Evolutionary conservation across 805 yeast genomes (phyloP).

Genomic region (Candida tallmaniae): DNA sequence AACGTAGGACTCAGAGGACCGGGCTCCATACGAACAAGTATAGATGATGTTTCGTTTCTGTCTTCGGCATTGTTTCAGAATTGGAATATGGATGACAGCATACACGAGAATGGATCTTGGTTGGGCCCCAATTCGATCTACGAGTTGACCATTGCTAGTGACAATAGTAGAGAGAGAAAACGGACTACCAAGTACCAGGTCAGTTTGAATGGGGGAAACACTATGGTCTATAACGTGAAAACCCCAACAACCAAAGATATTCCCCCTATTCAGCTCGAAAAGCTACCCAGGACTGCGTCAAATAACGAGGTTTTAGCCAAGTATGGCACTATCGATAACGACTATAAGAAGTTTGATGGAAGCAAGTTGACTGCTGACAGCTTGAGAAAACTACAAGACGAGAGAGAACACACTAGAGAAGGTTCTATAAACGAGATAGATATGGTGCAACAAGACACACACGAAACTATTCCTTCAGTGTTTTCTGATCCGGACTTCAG

Average conservation of each 20-base stretch:
- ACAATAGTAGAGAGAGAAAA: conserved; percentile 36
- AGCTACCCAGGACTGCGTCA: conserved; percentile 22
- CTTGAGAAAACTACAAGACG: conserved; percentile 20
- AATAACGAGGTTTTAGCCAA: conserved; percentile 16
- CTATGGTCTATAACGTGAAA: conserved; percentile 40
- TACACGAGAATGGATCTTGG: conserved; percentile 31
- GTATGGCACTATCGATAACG: conserved; percentile 17
- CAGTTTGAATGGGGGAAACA: conserved; percentile 39
- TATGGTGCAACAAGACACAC: conserved; percentile 5
- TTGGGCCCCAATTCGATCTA: conserved; percentile 73
- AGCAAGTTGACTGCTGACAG: conserved; percentile 37
- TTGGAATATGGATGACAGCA: conserved; percentile 13
- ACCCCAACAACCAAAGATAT: conserved; percentile 81
- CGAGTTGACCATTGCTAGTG: conserved; percentile 65
- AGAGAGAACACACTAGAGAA: conserved; percentile 5
- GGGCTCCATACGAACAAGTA: conserved; percentile 22
- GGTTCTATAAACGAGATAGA: conserved; percentile 8
- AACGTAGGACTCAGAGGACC: not conserved
- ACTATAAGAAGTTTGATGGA: conserved; percentile 33
- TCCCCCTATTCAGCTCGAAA: conserved; percentile 64
- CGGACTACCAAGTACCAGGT: conserved; percentile 31
- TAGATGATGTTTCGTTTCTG: conserved; percentile 29
- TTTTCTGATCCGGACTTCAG: conserved; percentile 67
- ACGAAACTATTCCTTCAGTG: conserved; percentile 53
- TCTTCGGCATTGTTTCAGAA: conserved; percentile 22